These are phyloP conservation scores for Phyllostachys edulis DNA, from an alignment of 176 grass and related monocot genomes.

Conservation along the genomic window DNA sequence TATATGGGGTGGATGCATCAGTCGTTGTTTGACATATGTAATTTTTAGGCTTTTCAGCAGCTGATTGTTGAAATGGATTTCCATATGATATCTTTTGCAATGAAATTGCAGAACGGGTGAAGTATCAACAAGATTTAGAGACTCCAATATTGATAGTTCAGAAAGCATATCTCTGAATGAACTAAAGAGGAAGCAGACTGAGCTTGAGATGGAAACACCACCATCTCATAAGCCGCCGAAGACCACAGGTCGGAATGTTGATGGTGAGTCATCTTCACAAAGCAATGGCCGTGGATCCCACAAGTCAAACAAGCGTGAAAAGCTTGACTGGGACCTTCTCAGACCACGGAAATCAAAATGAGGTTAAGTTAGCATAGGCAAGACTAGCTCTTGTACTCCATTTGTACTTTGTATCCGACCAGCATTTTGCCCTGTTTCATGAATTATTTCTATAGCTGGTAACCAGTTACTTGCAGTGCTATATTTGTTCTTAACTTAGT, in stretches of 20 bases:
- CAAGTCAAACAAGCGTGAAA: conserved; percentile 54
- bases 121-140: conserved; percentile 33
- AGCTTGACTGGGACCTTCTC: conserved; percentile 63
- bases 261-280: conserved; percentile 43
- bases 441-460: background rate
- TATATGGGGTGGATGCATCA: background rate
- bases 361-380: background rate
- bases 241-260: background rate
- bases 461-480: background rate
- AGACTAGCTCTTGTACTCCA: background rate
- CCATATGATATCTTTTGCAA: background rate
- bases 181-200: conserved; percentile 68
- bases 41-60: background rate
- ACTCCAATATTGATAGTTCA: conserved; percentile 33
- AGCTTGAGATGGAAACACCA: conserved; percentile 49
- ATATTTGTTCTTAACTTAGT: background rate
- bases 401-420: conserved; percentile 29
- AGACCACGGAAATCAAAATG: conserved; percentile 45
- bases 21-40: background rate
- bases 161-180: conserved; percentile 51
- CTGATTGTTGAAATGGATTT: background rate
- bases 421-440: background rate
- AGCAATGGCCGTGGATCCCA: conserved; percentile 46
- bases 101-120: conserved; percentile 52
- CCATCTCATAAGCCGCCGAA: conserved; percentile 42